These are phyloP conservation scores for Irpex lacteus DNA, from an alignment of 1,284 basidiomycete species.

Conservation along the genomic window DNA sequence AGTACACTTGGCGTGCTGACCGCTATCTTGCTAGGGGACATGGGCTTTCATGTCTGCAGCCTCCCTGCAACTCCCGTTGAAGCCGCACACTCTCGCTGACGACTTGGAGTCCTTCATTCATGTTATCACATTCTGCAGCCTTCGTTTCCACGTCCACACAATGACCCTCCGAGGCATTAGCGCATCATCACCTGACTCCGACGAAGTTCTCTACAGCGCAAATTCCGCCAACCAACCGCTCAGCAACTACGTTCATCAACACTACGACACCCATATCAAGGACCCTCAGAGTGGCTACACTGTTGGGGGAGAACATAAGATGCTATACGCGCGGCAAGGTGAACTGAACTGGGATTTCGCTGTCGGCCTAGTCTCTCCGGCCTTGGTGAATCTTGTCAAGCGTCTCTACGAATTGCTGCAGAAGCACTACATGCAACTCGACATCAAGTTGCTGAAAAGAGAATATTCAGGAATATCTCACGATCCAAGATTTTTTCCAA, in stretches of 20 bases:
- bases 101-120: constrained; percentile 7
- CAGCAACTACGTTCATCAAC: not conserved
- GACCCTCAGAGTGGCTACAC: not conserved
- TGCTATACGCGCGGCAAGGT: not conserved
- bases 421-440: not conserved
- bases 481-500: not conserved
- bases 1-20: not conserved
- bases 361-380: not conserved
- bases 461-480: not conserved
- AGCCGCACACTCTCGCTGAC: constrained; percentile 7
- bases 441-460: constrained; percentile 9
- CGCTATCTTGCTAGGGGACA: not conserved
- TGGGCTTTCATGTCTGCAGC: constrained; percentile 7
- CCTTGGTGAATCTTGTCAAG: not conserved
- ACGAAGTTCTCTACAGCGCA: not conserved
- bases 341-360: not conserved
- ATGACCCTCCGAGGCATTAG: not conserved
- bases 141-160: not conserved
- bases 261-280: not conserved
- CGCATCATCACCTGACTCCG: not conserved
- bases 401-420: not conserved
- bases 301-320: not conserved
- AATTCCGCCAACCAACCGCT: not conserved
- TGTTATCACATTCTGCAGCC: not conserved
- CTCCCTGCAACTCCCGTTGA: not conserved